Evolutionary conservation across 225 moss, liverwort and hornwort genomes (phyloP).

Genomic region (Pleurozium schreberi): DNA sequence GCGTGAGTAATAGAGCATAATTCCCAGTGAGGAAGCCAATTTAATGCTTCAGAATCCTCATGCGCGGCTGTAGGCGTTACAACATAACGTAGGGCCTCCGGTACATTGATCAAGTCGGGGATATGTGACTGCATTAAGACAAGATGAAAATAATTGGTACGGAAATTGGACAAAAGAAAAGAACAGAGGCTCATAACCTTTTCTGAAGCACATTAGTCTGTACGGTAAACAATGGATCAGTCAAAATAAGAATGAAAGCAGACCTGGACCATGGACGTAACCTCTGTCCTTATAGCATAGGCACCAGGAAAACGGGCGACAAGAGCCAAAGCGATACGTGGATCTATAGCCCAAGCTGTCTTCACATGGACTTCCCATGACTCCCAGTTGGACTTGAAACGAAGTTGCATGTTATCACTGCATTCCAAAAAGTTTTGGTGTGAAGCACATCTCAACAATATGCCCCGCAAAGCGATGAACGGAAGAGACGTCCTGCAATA

Average conservation of each 20-base stretch:
- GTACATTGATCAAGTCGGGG: slow-evolving; percentile 42
- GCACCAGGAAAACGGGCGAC: slow-evolving; percentile 71
- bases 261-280: slow-evolving; percentile 66
- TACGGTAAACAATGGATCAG: not conserved
- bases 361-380: slow-evolving; percentile 58
- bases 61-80: slow-evolving; percentile 66
- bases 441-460: not conserved
- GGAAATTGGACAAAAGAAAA: not conserved
- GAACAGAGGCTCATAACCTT: not conserved
- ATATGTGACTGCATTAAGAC: slow-evolving; percentile 44
- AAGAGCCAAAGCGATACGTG: slow-evolving; percentile 61
- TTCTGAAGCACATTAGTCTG: not conserved
- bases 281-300: slow-evolving; percentile 40
- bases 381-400: slow-evolving; percentile 48
- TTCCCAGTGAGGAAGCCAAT: slow-evolving; percentile 80
- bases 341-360: slow-evolving; percentile 78
- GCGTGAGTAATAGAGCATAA: slow-evolving; percentile 75
- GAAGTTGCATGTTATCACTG: slow-evolving; percentile 28
- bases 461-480: not conserved
- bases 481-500: not conserved
- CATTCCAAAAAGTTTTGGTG: not conserved
- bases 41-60: slow-evolving; percentile 52
- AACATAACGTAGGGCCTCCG: slow-evolving; percentile 66
- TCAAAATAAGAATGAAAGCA: not conserved
- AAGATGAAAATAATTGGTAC: not conserved